phyloP scores from a whole-genome alignment of 345 rosid species.

The Pseudoturritis turrita region DNA sequence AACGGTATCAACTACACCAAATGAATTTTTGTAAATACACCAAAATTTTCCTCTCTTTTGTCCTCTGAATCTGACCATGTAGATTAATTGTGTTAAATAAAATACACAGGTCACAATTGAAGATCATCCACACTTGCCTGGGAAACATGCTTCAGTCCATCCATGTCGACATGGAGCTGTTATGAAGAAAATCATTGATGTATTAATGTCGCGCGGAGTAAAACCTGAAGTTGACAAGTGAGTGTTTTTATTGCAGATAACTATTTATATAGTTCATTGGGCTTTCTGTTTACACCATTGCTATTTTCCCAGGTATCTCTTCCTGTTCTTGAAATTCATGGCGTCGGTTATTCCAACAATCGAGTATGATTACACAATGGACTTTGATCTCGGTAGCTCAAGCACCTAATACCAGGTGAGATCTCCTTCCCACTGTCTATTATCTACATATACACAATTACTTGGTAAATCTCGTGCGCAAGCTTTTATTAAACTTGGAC shows the following conservation, averaged over 20 bases:
- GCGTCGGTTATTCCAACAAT: constrained; percentile 95
- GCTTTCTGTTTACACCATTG: background rate
- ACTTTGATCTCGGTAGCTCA: constrained; percentile 91
- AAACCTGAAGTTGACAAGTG: constrained; percentile 99
- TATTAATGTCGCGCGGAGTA: constrained; percentile 87
- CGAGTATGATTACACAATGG: constrained; percentile 93
- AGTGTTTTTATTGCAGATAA: constrained; percentile 14
- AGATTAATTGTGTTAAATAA: background rate
- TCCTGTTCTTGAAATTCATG: constrained; percentile 86
- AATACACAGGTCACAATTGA: constrained; percentile 43
- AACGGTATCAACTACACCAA: constrained; percentile 40
- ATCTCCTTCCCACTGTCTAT: background rate
- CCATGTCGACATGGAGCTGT: constrained; percentile 99
- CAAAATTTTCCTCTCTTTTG: background rate
- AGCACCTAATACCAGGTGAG: constrained; percentile 48
- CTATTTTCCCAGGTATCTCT: constrained; percentile 59
- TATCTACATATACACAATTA: background rate
- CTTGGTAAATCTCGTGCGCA: constrained; percentile 4
- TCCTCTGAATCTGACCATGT: constrained; percentile 1
- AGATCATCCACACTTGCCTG: constrained; percentile 96
- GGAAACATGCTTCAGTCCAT: constrained; percentile 99
- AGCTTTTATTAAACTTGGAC: background rate
- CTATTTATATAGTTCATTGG: background rate
- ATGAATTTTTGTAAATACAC: background rate
- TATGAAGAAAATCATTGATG: constrained; percentile 98